Evolutionary conservation across 495 filamentous ascomycete genomes (phyloP), one percentile per base, ranked within the genome.

Genomic region (Talaromyces thailandensis): DNA sequence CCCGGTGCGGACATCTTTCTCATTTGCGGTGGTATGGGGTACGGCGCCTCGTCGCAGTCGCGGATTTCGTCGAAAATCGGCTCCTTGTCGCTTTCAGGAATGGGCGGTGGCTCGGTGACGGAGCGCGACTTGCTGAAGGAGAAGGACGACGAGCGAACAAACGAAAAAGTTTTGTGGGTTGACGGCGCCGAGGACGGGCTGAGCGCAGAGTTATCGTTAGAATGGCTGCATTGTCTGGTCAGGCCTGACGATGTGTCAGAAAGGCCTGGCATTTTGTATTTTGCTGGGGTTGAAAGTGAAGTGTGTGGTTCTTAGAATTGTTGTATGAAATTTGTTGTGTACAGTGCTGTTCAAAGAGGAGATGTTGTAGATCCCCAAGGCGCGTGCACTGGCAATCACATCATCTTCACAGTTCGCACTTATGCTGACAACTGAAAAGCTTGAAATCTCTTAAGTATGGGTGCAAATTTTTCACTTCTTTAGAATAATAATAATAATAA

Each of bases 21-120:
- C 26, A 25, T 29, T 23, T 35, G 26, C 6, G 55, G 55, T 14
- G 55, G 55, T 16, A 45, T 43, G 11, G 59, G 59, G 21, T 61
- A 61, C 14, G 59, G 59, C 23, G 59, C 59, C 43, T 61, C 59
- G 59, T 61, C 59, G 40, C 59, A 61, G 26, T 61, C 59, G 43
- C 59, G 59, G 14, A 61, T 61, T 35, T 61, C 59, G 25, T 61
- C 59, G 25, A 61, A 61, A 24, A 61, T 61, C 1, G 59, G 59
- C 23, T 61, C 59, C 59, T 61, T 61, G 16, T 61, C 59, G 59
- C 37, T 51, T 32, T 61, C 59, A 4, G 59, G 59, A 32, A 61
- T 61, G n/a, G 59, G 37, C 9, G 43, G 9, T 23, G 59, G 37
- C 8, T 37, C 31, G 57, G 23, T n/a, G 25, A 18, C 2, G 26